These are phyloP conservation scores for Dactylellina leptospora DNA, from an alignment of 2,329 filamentous ascomycete species.

Conservation along the genomic window DNA sequence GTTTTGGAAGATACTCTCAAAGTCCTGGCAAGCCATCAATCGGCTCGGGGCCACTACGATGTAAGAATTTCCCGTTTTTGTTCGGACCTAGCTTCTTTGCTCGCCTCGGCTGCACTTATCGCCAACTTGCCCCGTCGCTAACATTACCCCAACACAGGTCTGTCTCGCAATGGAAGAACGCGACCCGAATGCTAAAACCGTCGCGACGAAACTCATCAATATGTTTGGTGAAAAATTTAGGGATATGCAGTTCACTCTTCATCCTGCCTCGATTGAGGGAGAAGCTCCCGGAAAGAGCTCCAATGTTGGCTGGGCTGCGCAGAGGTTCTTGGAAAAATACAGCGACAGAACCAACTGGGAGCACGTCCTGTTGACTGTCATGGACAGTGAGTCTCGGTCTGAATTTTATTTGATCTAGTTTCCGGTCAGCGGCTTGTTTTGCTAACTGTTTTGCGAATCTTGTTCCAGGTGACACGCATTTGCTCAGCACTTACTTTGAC, in stretches of 20 bases:
- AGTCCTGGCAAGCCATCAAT: slow-evolving; percentile 73
- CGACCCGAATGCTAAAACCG: slow-evolving; percentile 69
- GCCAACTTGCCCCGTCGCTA: slow-evolving; percentile 48
- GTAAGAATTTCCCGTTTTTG: slow-evolving; percentile 64
- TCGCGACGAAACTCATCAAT: slow-evolving; percentile 70
- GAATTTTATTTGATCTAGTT: background rate
- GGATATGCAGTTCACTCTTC: slow-evolving; percentile 73
- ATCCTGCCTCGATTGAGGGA: slow-evolving; percentile 71
- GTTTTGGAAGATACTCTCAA: slow-evolving; percentile 74
- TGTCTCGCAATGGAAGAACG: slow-evolving; percentile 78
- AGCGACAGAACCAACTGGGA: slow-evolving; percentile 64
- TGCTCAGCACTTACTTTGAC: slow-evolving; percentile 73
- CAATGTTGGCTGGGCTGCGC: slow-evolving; percentile 76
- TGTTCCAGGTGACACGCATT: slow-evolving; percentile 72
- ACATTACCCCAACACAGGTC: slow-evolving; percentile 63
- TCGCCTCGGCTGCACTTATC: background rate
- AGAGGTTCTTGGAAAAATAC: slow-evolving; percentile 72
- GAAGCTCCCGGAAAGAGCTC: slow-evolving; percentile 79
- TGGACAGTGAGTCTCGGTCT: slow-evolving; percentile 71
- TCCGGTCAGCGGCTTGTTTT: slow-evolving; percentile 31
- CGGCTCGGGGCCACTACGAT: slow-evolving; percentile 72
- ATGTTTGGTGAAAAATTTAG: slow-evolving; percentile 73
- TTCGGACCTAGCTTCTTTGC: slow-evolving; percentile 1
- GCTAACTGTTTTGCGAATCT: slow-evolving; percentile 56
- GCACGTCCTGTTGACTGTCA: slow-evolving; percentile 74